Percentiles rank a stretch among this genome's conserved stretches.
Evolutionary conservation across 192 early-diverging fungal species (phyloP).

Genomic region (Linnemannia exigua): DNA sequence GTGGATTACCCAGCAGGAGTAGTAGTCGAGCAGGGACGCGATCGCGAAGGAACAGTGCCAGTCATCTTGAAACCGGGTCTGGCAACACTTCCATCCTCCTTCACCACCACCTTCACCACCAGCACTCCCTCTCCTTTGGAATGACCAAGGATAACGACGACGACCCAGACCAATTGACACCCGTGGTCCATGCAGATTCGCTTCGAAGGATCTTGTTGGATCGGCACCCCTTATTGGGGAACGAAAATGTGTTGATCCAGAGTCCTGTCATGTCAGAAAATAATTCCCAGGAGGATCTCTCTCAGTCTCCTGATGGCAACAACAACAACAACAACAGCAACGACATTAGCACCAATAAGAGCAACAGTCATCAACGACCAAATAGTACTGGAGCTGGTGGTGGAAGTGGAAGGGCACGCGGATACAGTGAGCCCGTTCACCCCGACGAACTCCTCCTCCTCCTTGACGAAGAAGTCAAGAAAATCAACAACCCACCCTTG

Average conservation of each 20-base stretch:
- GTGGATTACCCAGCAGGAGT: not conserved
- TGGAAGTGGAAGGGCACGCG: not conserved
- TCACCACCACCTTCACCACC: no score
- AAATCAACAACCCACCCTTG: not conserved
- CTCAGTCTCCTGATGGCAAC: not conserved
- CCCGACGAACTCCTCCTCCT: not conserved
- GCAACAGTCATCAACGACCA: not conserved
- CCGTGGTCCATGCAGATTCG: not conserved
- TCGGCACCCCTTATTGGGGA: not conserved
- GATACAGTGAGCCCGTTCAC: not conserved
- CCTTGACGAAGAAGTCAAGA: not conserved
- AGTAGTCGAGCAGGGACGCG: not conserved
- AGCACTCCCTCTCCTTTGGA: not conserved
- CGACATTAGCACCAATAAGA: not conserved
- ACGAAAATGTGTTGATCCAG: not conserved
- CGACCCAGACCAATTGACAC: not conserved
- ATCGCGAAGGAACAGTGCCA: not conserved
- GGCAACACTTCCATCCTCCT: not conserved
- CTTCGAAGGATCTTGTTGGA: not conserved
- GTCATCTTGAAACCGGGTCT: not conserved
- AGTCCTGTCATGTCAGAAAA: not conserved
- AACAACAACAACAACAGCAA: not conserved
- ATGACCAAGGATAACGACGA: not conserved
- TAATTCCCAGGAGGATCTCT: not conserved
- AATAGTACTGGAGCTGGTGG: not conserved